Percentiles rank a stretch among this genome's conserved stretches.
Evolutionary conservation across 345 rosid species (phyloP).

Genomic region (Pugionium cornutum): DNA sequence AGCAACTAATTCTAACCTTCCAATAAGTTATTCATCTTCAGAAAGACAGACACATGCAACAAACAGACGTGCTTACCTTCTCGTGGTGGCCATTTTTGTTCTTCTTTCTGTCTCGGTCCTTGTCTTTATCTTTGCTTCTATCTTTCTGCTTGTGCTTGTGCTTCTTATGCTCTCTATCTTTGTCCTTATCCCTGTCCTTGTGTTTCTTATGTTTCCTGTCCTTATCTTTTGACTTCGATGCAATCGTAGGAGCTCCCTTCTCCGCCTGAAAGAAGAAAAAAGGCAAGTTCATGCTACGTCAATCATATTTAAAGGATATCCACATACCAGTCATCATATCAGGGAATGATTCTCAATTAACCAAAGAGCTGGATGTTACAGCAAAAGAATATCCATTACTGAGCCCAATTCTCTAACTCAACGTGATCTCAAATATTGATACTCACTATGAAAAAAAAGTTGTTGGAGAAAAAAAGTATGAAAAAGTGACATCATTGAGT

Average conservation of each 20-base stretch:
- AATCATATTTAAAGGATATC: constrained; percentile 3
- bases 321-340: background rate
- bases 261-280: constrained; percentile 51
- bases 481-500: background rate
- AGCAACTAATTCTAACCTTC: constrained; percentile 1
- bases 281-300: background rate
- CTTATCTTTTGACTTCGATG: constrained; percentile 76
- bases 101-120: constrained; percentile 74
- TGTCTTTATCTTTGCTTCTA: constrained; percentile 80
- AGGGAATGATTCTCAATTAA: constrained; percentile 1
- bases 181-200: constrained; percentile 81
- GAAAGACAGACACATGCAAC: constrained; percentile 18
- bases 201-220: constrained; percentile 91
- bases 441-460: background rate
- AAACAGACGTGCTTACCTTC: constrained; percentile 56
- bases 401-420: background rate
- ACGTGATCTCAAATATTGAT: constrained; percentile 1
- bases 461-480: no score
- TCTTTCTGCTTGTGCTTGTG: constrained; percentile 86
- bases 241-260: constrained; percentile 74
- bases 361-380: constrained; percentile 7
- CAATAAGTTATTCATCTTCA: background rate
- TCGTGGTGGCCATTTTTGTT: constrained; percentile 80
- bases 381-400: background rate
- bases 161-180: constrained; percentile 90